Evolutionary conservation across 192 early-diverging fungal species (phyloP), one percentile per base, ranked within the genome.

Genomic region (Umbelopsis vinacea): DNA sequence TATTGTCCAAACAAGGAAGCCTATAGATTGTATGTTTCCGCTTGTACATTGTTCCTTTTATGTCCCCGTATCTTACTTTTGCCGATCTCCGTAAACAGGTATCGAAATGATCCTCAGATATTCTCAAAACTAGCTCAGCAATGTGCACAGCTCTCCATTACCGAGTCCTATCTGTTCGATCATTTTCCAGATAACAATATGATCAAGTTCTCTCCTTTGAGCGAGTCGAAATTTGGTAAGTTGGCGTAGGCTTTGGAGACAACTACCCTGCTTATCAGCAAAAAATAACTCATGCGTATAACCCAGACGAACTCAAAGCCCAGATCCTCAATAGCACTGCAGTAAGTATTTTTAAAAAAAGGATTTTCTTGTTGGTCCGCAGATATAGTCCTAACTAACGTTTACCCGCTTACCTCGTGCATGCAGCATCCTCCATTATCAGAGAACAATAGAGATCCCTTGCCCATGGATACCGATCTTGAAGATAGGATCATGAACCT

Each of bases 81-180:
- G 6, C 40, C 8, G 6, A 43, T 43, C 40, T 11, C 40, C 38
- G 8, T 40, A n/a, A 40, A 40, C 23, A 91, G 88, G 46, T 90
- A 90, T 60, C 79, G 80, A 22, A 75, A 86, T 12, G 90, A 93
- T 46, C 83, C 81, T 21, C 75, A 71, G 12, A 76, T 86, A 7
- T 93, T 92, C 79, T 84, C 80, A 26, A 89, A 87, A 69, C 71
- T 93, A 48, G 90, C 92, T 21, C 85, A 88, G 17, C 92, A 93
- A 72, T 91, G 88, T 71, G 89, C 92, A 2, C 83, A 91, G 54
- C 80, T 92, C n/a, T 93, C 92, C 5, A 86, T 86, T 29, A 86
- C 89, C 6, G 89, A 92, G 52, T 85, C 82, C 1, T 82, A 82
- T 52, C 45, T 93, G 0, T 93, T 82, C 68, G 84, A 88, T 43